Base-by-base conservation (phyloP, 1,139 yeast genomes). In the Geotrichum armillariae region DNA sequence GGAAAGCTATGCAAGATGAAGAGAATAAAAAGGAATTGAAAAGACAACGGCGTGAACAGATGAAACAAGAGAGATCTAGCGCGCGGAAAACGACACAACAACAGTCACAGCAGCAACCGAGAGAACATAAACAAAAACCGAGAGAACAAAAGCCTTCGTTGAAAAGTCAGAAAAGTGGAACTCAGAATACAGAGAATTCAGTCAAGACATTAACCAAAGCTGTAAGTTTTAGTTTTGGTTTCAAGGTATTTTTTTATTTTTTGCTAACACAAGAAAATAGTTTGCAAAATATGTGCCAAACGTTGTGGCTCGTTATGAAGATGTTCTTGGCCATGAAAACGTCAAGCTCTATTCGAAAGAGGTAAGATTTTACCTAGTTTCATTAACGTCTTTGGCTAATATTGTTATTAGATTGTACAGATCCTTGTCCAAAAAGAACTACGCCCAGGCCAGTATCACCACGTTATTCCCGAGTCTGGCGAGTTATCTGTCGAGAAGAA, bases 281-380 rank as follows among this genome's bases (percentile, higher is more conserved):
- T 80, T 93, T 66, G 98, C 97, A 2, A 70, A 76, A 22, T 75
- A 80, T 60, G 85, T 93, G 17, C 97, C 98, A 3, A 90, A 90
- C 61, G 68, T 85, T 60, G 74, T 91, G 47, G 82, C 83, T 58
- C 79, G 79, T 58, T 82, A 84, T 64, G 85, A 81, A 57, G 65
- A 72, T 2, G 81, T 80, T 51, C 74, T 91, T 21, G 93, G 90
- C 1, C 81, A 81, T 54, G 95, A 86, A 3, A 76, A 81, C 51
- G 66, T 89, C 48, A 93, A 90, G 67, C 77, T 78, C 32, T 85
- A 93, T 66, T 88, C 96, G 1, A 78, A 82, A 56, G 96, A 90
- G 20, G 34, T 41, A 11, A 32, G 35, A 8, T 20, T 8, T 31
- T 31, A n/a, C 34, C 12, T 8, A 7, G 17, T 37, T 21, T 12